Evolutionary conservation across 768 basidiomycete species (phyloP).

Genomic region (Lactarius psammicola): DNA sequence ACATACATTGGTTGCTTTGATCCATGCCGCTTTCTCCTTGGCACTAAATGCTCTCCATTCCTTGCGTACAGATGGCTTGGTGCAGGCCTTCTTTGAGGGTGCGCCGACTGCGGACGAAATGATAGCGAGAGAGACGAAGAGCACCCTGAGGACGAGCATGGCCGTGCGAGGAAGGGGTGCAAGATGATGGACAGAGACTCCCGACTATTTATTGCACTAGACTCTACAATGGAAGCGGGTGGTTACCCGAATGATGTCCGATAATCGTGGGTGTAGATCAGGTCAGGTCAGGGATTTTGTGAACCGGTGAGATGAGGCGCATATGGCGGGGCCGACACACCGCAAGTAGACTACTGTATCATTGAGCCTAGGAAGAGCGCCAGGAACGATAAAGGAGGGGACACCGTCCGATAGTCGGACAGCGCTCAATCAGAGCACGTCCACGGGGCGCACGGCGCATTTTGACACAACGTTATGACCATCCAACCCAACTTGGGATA

Average conservation of each 20-base stretch:
- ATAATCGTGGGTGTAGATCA: not conserved
- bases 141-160: slow-evolving; percentile 1
- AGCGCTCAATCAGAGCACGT: not conserved
- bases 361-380: not conserved
- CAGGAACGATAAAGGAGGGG: not conserved
- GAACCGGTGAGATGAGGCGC: not conserved
- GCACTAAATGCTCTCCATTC: slow-evolving; percentile 31
- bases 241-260: not conserved
- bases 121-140: not conserved
- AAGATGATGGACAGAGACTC: not conserved
- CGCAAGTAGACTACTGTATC: not conserved
- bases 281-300: not conserved
- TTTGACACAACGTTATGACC: not conserved
- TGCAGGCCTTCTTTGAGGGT: slow-evolving; percentile 11
- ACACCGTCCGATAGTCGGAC: not conserved
- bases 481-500: not conserved
- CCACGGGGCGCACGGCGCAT: not conserved
- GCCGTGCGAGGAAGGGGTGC: not conserved
- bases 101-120: not conserved
- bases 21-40: slow-evolving; percentile 30
- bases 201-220: slow-evolving; percentile 4
- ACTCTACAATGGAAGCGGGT: not conserved
- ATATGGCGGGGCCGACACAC: not conserved
- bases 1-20: slow-evolving; percentile 31
- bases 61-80: slow-evolving; percentile 29